Conservation (phyloP, 1,284 basidiomycete species). For the Stygiomarasmius scandens region DNA sequence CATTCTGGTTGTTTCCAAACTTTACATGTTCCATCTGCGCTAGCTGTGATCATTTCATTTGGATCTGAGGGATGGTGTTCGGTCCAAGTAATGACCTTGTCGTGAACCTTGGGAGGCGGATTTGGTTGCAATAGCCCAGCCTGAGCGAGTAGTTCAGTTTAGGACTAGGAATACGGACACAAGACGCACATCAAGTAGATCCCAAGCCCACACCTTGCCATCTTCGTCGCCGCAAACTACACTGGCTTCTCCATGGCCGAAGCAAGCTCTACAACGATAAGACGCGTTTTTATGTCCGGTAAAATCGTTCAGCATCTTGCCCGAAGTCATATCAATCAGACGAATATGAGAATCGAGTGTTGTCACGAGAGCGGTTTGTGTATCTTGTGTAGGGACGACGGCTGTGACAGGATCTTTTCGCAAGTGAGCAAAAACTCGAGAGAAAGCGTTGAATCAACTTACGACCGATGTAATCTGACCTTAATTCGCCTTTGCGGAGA, state of each 20-base stretch:
- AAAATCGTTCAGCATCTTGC: conserved; percentile 87
- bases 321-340: conserved; percentile 84
- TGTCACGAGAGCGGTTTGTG: conserved; percentile 78
- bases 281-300: conserved; percentile 73
- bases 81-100: conserved; percentile 88
- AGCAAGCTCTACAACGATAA: conserved; percentile 83
- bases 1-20: conserved; percentile 58
- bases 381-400: conserved; percentile 74
- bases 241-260: conserved; percentile 80
- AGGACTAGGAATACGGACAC: background rate
- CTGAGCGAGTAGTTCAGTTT: conserved; percentile 37
- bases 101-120: conserved; percentile 74
- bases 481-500: conserved; percentile 87
- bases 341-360: conserved; percentile 85
- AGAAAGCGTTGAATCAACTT: conserved; percentile 29
- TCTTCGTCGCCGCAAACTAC: conserved; percentile 90
- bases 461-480: conserved; percentile 90
- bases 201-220: conserved; percentile 90
- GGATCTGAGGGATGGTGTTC: conserved; percentile 85
- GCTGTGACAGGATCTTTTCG: conserved; percentile 81
- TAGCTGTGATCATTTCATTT: conserved; percentile 84
- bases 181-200: conserved; percentile 78
- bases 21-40: conserved; percentile 85
- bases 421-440: conserved; percentile 6
- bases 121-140: conserved; percentile 66